A percentile compares a stretch with the other conserved stretches of the same genome.
Evolutionary conservation across 2,329 filamentous ascomycete genomes (phyloP).

Genomic region (Metarhizium album): DNA sequence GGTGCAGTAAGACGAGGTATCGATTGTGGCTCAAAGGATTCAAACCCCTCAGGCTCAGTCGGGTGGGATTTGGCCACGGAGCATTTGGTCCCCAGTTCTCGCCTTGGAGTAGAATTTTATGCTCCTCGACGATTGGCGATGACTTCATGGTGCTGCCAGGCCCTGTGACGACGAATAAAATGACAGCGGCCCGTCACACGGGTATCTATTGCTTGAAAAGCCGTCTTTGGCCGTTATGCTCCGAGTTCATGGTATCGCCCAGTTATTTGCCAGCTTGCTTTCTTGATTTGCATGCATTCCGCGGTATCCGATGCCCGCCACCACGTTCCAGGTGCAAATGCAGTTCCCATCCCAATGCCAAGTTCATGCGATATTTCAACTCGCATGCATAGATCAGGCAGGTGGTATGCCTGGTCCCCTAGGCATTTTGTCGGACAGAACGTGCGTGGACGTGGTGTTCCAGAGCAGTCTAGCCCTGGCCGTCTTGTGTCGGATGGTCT

Average conservation of each 20-base stretch:
- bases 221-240: too few species aligned
- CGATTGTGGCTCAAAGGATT: not conserved
- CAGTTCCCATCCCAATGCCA: not conserved
- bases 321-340: not conserved
- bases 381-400: not conserved
- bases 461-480: not conserved
- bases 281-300: not conserved
- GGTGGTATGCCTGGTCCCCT: not conserved
- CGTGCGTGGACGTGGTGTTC: too few species aligned
- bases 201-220: not conserved
- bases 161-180: not conserved
- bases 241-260: too few species aligned
- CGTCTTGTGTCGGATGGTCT: not conserved
- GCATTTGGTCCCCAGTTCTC: not conserved
- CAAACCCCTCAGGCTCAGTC: not conserved
- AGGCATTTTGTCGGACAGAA: not conserved
- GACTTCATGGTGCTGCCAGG: not conserved
- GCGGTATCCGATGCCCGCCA: not conserved
- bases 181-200: not conserved
- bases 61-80: not conserved
- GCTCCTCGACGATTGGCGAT: not conserved
- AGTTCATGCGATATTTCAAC: not conserved
- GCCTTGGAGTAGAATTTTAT: not conserved
- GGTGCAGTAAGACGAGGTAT: not conserved
- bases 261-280: not conserved